Conservation (phyloP, 179 eudicot genomes). For the Gypsophila paniculata region DNA sequence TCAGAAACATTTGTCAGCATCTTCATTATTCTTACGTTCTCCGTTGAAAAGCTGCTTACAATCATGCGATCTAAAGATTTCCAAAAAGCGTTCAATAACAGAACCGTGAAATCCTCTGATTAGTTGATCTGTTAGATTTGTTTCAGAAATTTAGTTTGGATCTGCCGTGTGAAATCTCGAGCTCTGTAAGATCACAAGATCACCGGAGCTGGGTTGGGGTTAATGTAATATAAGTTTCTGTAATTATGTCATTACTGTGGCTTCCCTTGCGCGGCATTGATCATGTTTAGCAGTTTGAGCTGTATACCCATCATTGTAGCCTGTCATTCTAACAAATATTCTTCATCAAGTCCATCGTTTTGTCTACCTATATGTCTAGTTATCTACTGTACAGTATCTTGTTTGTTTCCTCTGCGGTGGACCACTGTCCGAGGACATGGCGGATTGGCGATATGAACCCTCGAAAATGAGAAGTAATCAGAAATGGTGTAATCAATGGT, state of each 20-base stretch:
- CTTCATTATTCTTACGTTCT: slow-evolving; percentile 73
- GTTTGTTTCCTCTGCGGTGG: too few species aligned
- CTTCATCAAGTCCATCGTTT: too few species aligned
- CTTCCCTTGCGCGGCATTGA: slow-evolving; percentile 16
- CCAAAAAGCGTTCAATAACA: slow-evolving; percentile 39
- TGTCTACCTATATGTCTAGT: too few species aligned
- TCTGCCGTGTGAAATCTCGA: slow-evolving; percentile 12
- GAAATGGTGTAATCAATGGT: too few species aligned
- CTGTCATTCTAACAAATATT: background rate
- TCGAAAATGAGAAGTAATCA: too few species aligned
- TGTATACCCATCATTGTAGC: slow-evolving; percentile 14
- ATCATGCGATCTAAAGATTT: slow-evolving; percentile 48
- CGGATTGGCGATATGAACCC: too few species aligned
- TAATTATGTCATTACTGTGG: slow-evolving; percentile 19
- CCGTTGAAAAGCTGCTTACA: slow-evolving; percentile 76
- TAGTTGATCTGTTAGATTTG: slow-evolving; percentile 17
- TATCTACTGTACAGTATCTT: too few species aligned
- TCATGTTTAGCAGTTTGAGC: slow-evolving; percentile 10
- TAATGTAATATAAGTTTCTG: slow-evolving; percentile 23
- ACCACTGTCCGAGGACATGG: too few species aligned
- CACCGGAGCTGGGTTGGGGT: slow-evolving; percentile 21
- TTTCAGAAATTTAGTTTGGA: slow-evolving; percentile 20
- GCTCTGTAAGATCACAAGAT: slow-evolving; percentile 18
- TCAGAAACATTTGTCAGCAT: slow-evolving; percentile 68
- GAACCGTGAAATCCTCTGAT: slow-evolving; percentile 28